Evolutionary conservation across 2,329 filamentous ascomycete genomes (phyloP).

Genomic region (Pseudocercospora macadamiae): DNA sequence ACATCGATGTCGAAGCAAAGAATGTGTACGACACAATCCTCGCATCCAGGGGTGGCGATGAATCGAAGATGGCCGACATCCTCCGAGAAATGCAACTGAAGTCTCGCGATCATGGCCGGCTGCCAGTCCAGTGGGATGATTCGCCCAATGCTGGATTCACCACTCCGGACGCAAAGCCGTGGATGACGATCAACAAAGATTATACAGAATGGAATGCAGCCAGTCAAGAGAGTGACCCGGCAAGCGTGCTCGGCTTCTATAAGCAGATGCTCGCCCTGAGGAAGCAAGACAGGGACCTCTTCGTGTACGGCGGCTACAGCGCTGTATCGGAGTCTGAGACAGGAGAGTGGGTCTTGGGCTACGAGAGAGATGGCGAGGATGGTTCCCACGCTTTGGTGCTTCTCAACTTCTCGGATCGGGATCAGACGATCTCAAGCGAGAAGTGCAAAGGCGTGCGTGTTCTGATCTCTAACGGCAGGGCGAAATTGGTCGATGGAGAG

Average conservation of each 20-base stretch:
- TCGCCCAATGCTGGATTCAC: too few species aligned
- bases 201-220: conserved; percentile 5
- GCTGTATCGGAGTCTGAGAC: conserved; percentile 32
- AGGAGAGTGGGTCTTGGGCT: too few species aligned
- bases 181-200: conserved; percentile 8
- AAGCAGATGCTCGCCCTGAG: conserved; percentile 37
- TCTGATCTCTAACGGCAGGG: conserved; percentile 25
- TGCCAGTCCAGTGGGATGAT: too few species aligned
- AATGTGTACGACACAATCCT: conserved; percentile 54
- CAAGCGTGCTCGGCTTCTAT: conserved; percentile 62
- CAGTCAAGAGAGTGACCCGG: conserved; percentile 52
- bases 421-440: conserved; percentile 27
- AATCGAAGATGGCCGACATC: too few species aligned
- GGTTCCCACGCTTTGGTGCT: conserved; percentile 29
- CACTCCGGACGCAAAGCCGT: too few species aligned
- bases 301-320: conserved; percentile 27
- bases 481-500: conserved; percentile 9
- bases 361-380: too few species aligned
- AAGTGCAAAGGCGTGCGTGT: conserved; percentile 16
- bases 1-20: conserved; percentile 51
- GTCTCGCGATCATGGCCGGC: too few species aligned
- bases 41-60: conserved; percentile 40
- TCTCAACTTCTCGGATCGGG: conserved; percentile 46
- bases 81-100: too few species aligned
- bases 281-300: conserved; percentile 21